Evolutionary conservation across 2,329 filamentous ascomycete species (phyloP).

Genomic region (Nemania sp.): DNA sequence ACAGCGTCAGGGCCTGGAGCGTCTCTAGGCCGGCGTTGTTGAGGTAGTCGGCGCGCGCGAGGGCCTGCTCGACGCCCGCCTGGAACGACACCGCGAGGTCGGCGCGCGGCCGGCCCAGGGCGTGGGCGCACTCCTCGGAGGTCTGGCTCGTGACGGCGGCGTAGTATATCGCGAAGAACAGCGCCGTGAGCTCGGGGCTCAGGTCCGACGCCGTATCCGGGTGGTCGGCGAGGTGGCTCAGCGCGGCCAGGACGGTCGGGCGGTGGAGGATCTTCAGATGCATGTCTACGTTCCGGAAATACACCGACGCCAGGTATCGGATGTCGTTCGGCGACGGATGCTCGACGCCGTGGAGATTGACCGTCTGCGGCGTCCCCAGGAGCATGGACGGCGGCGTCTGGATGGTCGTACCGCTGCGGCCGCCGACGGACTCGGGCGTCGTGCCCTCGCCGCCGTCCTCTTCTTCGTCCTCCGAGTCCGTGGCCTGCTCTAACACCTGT

Average conservation of each 20-base stretch:
- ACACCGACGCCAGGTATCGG: conserved; percentile 43
- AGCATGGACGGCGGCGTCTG: conserved; percentile 28
- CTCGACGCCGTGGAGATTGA: conserved; percentile 5
- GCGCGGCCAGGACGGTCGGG: conserved; percentile 43
- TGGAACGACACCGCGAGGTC: conserved; percentile 42
- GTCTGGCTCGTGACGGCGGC: conserved; percentile 44
- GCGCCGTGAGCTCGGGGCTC: conserved; percentile 40
- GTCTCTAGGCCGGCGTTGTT: conserved; percentile 46
- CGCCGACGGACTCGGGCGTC: conserved; percentile 29
- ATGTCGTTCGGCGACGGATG: conserved; percentile 48
- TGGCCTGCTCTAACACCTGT: conserved; percentile 49
- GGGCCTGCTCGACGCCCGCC: conserved; percentile 44
- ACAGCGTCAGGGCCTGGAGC: conserved; percentile 49
- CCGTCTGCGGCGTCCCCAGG: conserved; percentile 36
- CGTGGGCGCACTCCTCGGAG: conserved; percentile 38
- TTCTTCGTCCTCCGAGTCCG: conserved; percentile 46
- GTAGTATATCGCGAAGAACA: conserved; percentile 52
- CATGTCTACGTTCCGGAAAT: conserved; percentile 49
- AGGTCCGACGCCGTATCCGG: conserved; percentile 27
- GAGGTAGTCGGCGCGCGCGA: conserved; percentile 50
- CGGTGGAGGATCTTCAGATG: conserved; percentile 51
- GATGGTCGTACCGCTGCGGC: conserved; percentile 13
- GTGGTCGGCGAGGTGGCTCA: conserved; percentile 45
- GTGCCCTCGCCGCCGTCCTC: conserved; percentile 39
- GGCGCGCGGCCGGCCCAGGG: conserved; percentile 43